A percentile compares a stretch with the other conserved stretches of the same genome.
Evolutionary conservation across 2,329 filamentous ascomycete species (phyloP).

Genomic region (Fusarium caatingaense): DNA sequence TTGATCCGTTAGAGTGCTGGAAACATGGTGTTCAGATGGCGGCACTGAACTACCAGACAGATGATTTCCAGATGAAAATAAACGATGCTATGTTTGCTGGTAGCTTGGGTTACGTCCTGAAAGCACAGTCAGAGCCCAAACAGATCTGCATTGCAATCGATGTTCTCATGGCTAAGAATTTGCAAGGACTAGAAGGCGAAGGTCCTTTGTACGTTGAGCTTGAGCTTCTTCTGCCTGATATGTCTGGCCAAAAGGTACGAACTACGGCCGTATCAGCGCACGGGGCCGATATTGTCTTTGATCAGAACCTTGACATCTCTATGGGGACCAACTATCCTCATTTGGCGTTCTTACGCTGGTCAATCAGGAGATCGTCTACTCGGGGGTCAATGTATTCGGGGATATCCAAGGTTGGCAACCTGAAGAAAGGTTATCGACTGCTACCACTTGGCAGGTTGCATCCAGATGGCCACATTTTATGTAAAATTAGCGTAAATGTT

Average conservation of each 20-base stretch:
- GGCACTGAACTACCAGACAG: conserved; percentile 29
- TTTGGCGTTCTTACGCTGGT: conserved; percentile 16
- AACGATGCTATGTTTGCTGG: conserved; percentile 21
- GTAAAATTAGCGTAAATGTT: conserved; percentile 6
- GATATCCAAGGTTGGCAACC: background rate
- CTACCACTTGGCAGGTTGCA: background rate
- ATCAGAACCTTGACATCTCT: background rate
- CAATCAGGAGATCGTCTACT: background rate
- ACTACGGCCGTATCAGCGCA: background rate
- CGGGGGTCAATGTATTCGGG: background rate
- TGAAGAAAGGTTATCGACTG: conserved; percentile 11
- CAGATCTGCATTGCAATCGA: conserved; percentile 1
- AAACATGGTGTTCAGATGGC: conserved; percentile 24
- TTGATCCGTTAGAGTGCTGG: conserved; percentile 20
- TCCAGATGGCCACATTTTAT: background rate
- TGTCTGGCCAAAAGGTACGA: background rate
- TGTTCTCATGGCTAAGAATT: background rate
- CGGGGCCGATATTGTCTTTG: background rate
- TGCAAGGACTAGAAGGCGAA: background rate
- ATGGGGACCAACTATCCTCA: background rate
- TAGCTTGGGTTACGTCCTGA: conserved; percentile 14
- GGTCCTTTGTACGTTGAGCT: background rate
- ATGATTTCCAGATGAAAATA: conserved; percentile 4
- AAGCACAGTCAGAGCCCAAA: background rate
- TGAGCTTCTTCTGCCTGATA: conserved; percentile 7